Evolutionary conservation across 1,284 basidiomycete species (phyloP).

Genomic region (Moniliophthora roreri): DNA sequence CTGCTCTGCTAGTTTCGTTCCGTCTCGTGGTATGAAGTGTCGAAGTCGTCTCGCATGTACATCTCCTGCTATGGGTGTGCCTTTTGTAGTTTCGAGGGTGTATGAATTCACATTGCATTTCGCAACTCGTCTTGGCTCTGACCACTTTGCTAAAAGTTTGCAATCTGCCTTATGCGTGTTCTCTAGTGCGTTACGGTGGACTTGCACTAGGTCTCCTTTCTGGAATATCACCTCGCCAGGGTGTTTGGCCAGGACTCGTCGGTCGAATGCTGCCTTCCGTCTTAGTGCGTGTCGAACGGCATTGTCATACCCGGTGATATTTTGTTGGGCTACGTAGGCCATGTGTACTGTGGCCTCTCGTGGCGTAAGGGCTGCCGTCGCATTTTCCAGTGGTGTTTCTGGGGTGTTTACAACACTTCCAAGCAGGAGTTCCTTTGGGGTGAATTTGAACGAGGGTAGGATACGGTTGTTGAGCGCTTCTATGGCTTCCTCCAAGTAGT

Average conservation of each 20-base stretch:
- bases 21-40: slow-evolving; percentile 8
- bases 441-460: neutral
- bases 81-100: slow-evolving; percentile 18
- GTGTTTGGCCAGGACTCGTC: slow-evolving; percentile 11
- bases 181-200: slow-evolving; percentile 19
- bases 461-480: slow-evolving; percentile 21
- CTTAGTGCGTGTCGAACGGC: too few species aligned
- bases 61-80: slow-evolving; percentile 8
- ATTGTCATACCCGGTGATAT: too few species aligned
- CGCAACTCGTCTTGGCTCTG: slow-evolving; percentile 17
- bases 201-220: slow-evolving; percentile 14
- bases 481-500: slow-evolving; percentile 27
- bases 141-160: slow-evolving; percentile 23
- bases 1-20: slow-evolving; percentile 9
- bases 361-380: neutral
- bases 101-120: slow-evolving; percentile 21
- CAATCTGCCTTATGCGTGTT: slow-evolving; percentile 17
- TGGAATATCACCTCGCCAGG: slow-evolving; percentile 16
- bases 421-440: slow-evolving; percentile 4
- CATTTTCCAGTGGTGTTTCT: slow-evolving; percentile 4
- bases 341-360: slow-evolving; percentile 17
- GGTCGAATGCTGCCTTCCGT: slow-evolving; percentile 20
- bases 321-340: too few species aligned
- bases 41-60: slow-evolving; percentile 19
- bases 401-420: slow-evolving; percentile 26